phyloP scores from a whole-genome alignment of 345 rosid species.

The Sonneratia alba region DNA sequence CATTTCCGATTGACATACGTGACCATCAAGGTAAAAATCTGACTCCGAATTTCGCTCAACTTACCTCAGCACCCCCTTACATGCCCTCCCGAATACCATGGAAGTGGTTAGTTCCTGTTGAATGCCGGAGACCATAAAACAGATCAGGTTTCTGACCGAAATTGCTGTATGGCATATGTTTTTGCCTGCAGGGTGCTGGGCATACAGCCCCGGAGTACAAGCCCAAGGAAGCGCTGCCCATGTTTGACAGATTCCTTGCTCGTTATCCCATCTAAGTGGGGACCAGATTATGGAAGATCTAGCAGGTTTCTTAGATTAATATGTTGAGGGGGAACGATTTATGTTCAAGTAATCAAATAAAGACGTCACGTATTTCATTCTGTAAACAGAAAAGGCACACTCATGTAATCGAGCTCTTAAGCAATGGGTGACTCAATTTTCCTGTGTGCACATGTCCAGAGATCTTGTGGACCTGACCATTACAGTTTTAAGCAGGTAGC shows the following conservation, averaged over 20 bases:
- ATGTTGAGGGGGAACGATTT: neutral
- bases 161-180: neutral
- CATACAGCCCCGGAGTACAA: conserved; percentile 34
- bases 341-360: neutral
- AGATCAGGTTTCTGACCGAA: neutral
- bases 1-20: conserved; percentile 25
- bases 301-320: neutral
- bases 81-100: neutral
- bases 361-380: neutral
- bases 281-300: neutral
- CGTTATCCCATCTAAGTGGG: conserved; percentile 18
- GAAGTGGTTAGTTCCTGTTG: neutral
- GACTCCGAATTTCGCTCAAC: neutral
- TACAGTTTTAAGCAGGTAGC: too few relatives aligned
- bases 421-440: neutral
- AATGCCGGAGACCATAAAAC: neutral
- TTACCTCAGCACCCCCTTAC: neutral
- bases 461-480: too few relatives aligned
- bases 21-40: conserved; percentile 21
- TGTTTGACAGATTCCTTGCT: conserved; percentile 27
- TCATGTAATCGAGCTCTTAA: neutral
- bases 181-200: conserved; percentile 21
- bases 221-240: conserved; percentile 17
- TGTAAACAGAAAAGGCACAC: neutral
- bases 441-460: too few relatives aligned